These are phyloP conservation scores for Dunaliella sp. DNA, from an alignment of 139 green algal species.

Conservation along the genomic window DNA sequence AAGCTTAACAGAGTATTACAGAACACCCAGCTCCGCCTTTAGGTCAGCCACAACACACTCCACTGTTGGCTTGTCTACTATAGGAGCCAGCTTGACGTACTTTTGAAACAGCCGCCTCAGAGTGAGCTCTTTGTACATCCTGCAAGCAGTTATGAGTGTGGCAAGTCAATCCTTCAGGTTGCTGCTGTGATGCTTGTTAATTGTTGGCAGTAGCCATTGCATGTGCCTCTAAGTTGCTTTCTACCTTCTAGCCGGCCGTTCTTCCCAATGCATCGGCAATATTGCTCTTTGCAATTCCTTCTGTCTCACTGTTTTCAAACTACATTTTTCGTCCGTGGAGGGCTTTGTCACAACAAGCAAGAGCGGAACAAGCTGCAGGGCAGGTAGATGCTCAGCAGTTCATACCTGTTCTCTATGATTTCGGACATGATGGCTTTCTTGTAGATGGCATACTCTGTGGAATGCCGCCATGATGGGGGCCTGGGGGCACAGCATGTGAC, in stretches of 20 bases:
- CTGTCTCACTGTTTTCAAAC: neutral
- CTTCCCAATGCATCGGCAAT: neutral
- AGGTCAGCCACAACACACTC: constrained; percentile 7
- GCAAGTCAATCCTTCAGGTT: neutral
- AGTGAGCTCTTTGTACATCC: neutral
- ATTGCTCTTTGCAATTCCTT: neutral
- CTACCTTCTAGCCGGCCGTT: neutral
- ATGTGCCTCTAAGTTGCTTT: neutral
- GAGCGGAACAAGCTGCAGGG: no score
- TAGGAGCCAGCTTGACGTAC: constrained; percentile 3
- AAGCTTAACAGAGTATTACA: no score
- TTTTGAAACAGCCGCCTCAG: constrained; percentile 7
- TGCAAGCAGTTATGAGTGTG: neutral
- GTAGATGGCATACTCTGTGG: constrained; percentile 8
- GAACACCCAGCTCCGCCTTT: neutral
- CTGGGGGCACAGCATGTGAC: no score
- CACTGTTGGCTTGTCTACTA: neutral
- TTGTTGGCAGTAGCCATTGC: neutral
- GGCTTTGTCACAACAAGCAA: no score
- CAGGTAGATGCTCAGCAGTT: no score
- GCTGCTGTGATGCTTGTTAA: neutral
- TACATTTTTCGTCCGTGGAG: neutral
- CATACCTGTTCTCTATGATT: neutral
- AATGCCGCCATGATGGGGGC: no score
- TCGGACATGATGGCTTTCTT: constrained; percentile 11